phyloP scores from a whole-genome alignment of 2,329 filamentous ascomycete species.

The Penicillium sp. region DNA sequence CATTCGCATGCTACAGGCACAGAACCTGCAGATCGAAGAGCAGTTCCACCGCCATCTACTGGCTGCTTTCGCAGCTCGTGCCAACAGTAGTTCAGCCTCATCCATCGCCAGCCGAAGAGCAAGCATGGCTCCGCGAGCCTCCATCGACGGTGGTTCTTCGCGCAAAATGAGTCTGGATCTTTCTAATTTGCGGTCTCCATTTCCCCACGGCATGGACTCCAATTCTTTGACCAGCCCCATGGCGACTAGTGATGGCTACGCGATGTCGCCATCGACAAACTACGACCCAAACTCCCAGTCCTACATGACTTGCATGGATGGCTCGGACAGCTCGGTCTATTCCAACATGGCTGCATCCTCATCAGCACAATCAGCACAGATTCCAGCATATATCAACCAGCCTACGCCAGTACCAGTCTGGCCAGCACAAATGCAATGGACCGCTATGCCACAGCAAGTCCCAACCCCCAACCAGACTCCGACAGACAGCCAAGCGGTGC shows the following conservation, averaged over 20 bases:
- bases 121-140: slow-evolving; percentile 31
- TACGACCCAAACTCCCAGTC: slow-evolving; percentile 28
- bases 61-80: slow-evolving; percentile 36
- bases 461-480: slow-evolving; percentile 25
- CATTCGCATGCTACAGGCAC: slow-evolving; percentile 43
- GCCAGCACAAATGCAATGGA: slow-evolving; percentile 26
- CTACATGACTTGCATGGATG: slow-evolving; percentile 28
- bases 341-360: slow-evolving; percentile 22
- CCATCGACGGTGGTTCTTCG: slow-evolving; percentile 26
- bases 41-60: slow-evolving; percentile 43
- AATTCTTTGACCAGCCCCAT: slow-evolving; percentile 33
- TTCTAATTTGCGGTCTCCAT: slow-evolving; percentile 33
- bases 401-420: slow-evolving; percentile 20
- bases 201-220: slow-evolving; percentile 29
- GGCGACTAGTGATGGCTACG: slow-evolving; percentile 24
- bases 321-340: slow-evolving; percentile 23
- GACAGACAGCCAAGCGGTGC: slow-evolving; percentile 26
- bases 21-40: slow-evolving; percentile 43
- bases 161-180: slow-evolving; percentile 44
- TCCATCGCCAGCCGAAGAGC: slow-evolving; percentile 35
- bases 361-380: slow-evolving; percentile 21
- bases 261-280: slow-evolving; percentile 30
- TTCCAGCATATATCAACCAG: slow-evolving; percentile 34
- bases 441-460: slow-evolving; percentile 30
- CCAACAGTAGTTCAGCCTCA: slow-evolving; percentile 15